Evolutionary conservation across 768 basidiomycete genomes (phyloP).

Genomic region (Neoboletus magnificus): DNA sequence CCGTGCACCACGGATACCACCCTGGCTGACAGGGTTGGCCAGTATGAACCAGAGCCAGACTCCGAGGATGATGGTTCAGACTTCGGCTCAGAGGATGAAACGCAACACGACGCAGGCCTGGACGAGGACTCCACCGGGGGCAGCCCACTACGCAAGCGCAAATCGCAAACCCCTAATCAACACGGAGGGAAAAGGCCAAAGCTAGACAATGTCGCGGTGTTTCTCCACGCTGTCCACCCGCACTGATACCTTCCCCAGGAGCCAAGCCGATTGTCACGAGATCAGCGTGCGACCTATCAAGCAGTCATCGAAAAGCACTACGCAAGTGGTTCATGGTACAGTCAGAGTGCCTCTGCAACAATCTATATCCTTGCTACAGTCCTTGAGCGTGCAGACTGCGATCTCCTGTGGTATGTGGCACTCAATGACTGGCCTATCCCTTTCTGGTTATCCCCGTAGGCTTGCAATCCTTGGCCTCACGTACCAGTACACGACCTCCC

Average conservation of each 20-base stretch:
- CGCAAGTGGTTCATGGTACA: slow-evolving; percentile 76
- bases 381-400: slow-evolving; percentile 91
- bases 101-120: slow-evolving; percentile 37
- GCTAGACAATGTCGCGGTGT: slow-evolving; percentile 42
- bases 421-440: background rate
- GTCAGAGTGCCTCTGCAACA: slow-evolving; percentile 85
- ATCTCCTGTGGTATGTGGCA: slow-evolving; percentile 76
- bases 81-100: slow-evolving; percentile 42
- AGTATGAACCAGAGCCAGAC: slow-evolving; percentile 80
- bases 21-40: slow-evolving; percentile 8
- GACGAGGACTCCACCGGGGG: slow-evolving; percentile 41
- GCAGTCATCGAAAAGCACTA: slow-evolving; percentile 79
- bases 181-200: slow-evolving; percentile 56
- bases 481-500: slow-evolving; percentile 83
- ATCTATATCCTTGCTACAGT: slow-evolving; percentile 87
- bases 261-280: slow-evolving; percentile 60
- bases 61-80: slow-evolving; percentile 58
- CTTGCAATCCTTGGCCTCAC: slow-evolving; percentile 92
- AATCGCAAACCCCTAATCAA: slow-evolving; percentile 38
- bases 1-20: background rate
- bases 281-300: slow-evolving; percentile 64
- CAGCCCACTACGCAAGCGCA: slow-evolving; percentile 47
- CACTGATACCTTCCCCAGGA: slow-evolving; percentile 31
- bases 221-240: background rate
- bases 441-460: slow-evolving; percentile 42